Evolutionary conservation across 495 filamentous ascomycete genomes (phyloP).

Genomic region (Aspergillus avenaceus): DNA sequence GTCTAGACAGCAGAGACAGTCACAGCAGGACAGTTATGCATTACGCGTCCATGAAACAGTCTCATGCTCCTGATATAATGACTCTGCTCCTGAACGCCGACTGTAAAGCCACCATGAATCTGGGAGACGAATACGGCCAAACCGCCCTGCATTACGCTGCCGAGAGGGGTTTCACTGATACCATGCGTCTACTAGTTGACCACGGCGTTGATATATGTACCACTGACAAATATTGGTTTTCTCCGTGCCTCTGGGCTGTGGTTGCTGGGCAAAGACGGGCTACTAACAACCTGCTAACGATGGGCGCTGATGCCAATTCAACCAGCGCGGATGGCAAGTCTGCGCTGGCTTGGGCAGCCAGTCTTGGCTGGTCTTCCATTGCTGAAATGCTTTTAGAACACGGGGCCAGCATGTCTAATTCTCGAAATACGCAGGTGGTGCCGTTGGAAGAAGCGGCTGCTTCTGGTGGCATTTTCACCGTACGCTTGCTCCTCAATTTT

Average conservation of each 20-base stretch:
- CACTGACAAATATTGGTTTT: constrained; percentile 20
- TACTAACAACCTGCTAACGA: constrained; percentile 10
- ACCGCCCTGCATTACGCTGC: constrained; percentile 30
- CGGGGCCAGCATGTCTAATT: constrained; percentile 14
- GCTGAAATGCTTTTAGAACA: constrained; percentile 18
- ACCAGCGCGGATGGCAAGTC: constrained; percentile 26
- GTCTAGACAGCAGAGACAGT: constrained; percentile 8
- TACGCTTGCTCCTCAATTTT: constrained; percentile 12
- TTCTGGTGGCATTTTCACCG: constrained; percentile 14
- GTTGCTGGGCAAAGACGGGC: constrained; percentile 16
- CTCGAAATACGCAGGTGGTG: constrained; percentile 12
- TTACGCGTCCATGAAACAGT: constrained; percentile 8
- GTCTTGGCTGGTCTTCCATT: constrained; percentile 13
- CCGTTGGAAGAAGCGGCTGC: constrained; percentile 22
- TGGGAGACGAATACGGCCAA: constrained; percentile 22
- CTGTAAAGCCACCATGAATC: constrained; percentile 12
- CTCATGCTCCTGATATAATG: constrained; percentile 7
- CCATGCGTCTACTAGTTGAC: constrained; percentile 17
- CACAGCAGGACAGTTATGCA: constrained; percentile 6
- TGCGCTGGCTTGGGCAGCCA: constrained; percentile 25
- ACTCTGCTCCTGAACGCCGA: constrained; percentile 10
- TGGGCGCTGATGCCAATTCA: constrained; percentile 18
- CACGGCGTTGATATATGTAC: constrained; percentile 11
- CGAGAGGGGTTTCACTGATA: constrained; percentile 14
- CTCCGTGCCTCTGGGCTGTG: constrained; percentile 22